phyloP scores from a whole-genome alignment of 257 asterid species.

The Perilla frutescens region DNA sequence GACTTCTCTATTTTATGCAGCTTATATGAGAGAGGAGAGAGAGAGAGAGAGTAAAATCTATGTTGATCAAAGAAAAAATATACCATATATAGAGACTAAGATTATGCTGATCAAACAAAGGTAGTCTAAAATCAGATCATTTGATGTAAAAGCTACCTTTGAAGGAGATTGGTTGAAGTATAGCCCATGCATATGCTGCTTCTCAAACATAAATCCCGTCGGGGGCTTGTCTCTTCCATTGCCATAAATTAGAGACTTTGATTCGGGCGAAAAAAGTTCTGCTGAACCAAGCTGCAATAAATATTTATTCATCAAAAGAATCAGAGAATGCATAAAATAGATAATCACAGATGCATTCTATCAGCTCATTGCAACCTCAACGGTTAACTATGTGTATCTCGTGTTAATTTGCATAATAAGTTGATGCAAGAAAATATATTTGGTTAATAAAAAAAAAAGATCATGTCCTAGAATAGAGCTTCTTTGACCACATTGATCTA shows the following conservation, averaged over 20 bases:
- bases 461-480: neutral
- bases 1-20: neutral
- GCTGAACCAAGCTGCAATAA: constrained; percentile 89
- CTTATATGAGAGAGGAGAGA: neutral
- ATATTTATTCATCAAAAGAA: constrained; percentile 17
- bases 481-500: neutral
- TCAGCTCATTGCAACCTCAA: neutral
- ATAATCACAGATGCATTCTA: neutral
- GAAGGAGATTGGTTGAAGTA: constrained; percentile 39
- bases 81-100: neutral
- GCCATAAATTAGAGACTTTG: constrained; percentile 72
- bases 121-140: neutral
- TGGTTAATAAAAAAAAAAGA: neutral
- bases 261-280: constrained; percentile 73
- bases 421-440: neutral
- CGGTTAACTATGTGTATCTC: neutral
- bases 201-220: constrained; percentile 87
- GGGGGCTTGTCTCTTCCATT: constrained; percentile 91
- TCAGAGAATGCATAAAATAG: neutral
- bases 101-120: neutral
- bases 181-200: constrained; percentile 61
- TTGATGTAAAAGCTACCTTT: constrained; percentile 19
- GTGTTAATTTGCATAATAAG: neutral
- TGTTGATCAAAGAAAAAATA: neutral
- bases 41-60: neutral